Evolutionary conservation across 129 eudicot genomes (phyloP), one percentile per base, ranked within the genome.

Genomic region (Mikania micrantha): DNA sequence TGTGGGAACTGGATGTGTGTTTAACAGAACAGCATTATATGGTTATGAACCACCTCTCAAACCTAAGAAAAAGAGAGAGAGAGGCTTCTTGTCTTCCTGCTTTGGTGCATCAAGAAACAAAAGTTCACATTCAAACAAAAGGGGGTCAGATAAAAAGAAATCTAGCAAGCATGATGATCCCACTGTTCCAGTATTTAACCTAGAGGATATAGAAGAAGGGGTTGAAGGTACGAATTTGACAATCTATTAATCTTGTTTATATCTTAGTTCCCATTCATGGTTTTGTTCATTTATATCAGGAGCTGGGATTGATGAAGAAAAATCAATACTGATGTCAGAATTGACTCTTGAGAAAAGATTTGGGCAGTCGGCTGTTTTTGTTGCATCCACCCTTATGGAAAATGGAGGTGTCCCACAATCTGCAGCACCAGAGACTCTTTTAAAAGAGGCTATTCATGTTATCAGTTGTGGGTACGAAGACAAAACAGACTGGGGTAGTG

Each of bases 381-480:
- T 93, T 74, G 95, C 96, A 57, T 93, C 99, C 5, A 93, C 99
- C 29, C 90, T 93, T 19, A 89, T 93, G 99, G 99, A 93, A 77
- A 93, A 93, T 76, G 99, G 99, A 16, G 99, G 99, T 35, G 95
- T 93, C 27, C 99, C 99, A 36, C 92, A 86, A 60, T 89, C 96
- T 63, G 93, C 96, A 19, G 84, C 90, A 19, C 99, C 99, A 22
- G 99, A 93, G 73, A 90, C 83, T 59, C 91, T 93, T 24, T 80
- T 93, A 5, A 93, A 93, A 87, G 99, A 93, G 78, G 99, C 99
- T 31, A 93, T 93, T 81, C 99, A 93, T 57, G 99, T 93, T 52
- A 93, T 93, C 71, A 93, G 99, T 66, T 93, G 99, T 72, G 99
- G 99, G 22, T 93, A 93, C n/a, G 99, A 93, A 77, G 99, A 93